Evolutionary conservation across 2,329 filamentous ascomycete genomes (phyloP), one percentile per base, ranked within the genome.

Genomic region (Fusarium mangiferae): DNA sequence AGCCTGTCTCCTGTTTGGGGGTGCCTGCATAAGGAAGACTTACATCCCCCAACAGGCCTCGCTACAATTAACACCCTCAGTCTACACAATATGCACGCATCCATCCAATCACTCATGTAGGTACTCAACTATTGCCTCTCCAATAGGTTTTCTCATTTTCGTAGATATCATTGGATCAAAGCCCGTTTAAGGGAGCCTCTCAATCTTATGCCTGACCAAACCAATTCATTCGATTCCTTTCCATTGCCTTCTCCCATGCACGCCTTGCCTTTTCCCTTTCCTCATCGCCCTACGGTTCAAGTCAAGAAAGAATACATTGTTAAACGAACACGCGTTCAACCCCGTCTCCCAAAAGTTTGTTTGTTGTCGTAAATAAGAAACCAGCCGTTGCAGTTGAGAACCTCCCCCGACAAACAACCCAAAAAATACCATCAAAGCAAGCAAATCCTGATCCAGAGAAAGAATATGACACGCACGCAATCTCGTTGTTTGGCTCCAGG

Each of bases 151-250:
- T 70, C 65, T 76, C 41, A 39, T 73, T 75, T 66, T 75, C 72
- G 72, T 73, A 70, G 66, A 72, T 68, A 68, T 75, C 74, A 75
- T 78, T 78, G 74, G 72, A 78, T 78, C 75, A 70, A 74, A 76
- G 74, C 69, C 69, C 68, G 42, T 58, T 57, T 55, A 60, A 55
- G 36, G 36, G 66, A 63, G 73, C 67, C 71, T 62, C 71, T 78
- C 75, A 76, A 74, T 78, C 74, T 77, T 72, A 77, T 66, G 45
- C 59, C 45, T 70, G 66, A 48, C 66, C 66, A 65, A 70, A 52
- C 67, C 59, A 70, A 74, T 74, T 62, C 64, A 68, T 70, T 55
- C 63, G 61, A 66, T 59, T 59, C 64, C 62, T 39, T 68, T 66
- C 67, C 75, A 45, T 77, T 72, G 69, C 70, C 62, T 68, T 56